phyloP scores from a whole-genome alignment of 768 basidiomycete genomes.

The Tulasnella calospora region DNA sequence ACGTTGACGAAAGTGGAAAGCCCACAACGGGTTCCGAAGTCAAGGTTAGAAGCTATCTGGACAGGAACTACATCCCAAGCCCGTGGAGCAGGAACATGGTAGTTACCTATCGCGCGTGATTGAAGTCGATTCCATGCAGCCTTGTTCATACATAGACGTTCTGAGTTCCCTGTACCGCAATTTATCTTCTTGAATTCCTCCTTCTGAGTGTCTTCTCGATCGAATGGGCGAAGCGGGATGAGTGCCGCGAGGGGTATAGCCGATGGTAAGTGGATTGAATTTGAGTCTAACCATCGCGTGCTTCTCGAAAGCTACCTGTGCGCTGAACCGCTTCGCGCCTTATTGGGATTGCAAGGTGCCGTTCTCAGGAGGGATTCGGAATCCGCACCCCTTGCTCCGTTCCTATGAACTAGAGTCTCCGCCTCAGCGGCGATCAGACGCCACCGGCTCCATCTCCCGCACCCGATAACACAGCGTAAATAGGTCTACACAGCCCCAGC shows the following conservation, averaged over 20 bases:
- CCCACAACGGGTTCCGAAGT: neutral
- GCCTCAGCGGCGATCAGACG: constrained; percentile 1
- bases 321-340: neutral
- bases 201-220: neutral
- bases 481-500: neutral
- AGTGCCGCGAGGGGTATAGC: neutral
- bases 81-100: constrained; percentile 8
- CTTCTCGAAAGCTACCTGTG: neutral
- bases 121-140: neutral
- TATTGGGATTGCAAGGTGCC: neutral
- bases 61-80: constrained; percentile 5
- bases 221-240: neutral
- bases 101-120: neutral
- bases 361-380: neutral
- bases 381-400: neutral
- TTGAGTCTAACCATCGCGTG: neutral
- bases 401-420: neutral
- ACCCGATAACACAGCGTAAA: neutral
- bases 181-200: neutral
- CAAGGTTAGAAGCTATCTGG: constrained; percentile 8
- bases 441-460: neutral
- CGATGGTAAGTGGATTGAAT: neutral
- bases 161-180: neutral
- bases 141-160: neutral
- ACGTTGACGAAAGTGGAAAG: neutral